These are phyloP conservation scores for Trichothecium sympodiale DNA, from an alignment of 2,329 filamentous ascomycete species.

Conservation along the genomic window DNA sequence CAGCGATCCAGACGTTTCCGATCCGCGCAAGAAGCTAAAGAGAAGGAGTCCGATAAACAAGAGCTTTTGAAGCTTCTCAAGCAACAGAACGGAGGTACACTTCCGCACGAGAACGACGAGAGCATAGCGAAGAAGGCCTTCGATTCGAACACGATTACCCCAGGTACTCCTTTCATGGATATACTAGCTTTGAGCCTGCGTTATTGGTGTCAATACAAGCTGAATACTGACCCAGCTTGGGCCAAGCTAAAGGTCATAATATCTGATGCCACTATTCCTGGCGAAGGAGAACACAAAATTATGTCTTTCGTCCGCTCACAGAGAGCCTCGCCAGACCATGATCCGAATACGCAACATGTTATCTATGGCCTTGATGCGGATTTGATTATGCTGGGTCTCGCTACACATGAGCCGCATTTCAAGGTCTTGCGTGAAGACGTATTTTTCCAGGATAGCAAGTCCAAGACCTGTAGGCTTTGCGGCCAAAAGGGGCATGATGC, in stretches of 20 bases:
- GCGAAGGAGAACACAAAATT: conserved; percentile 98
- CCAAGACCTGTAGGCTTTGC: conserved; percentile 75
- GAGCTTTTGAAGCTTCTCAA: conserved; percentile 78
- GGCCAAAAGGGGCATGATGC: conserved; percentile 88
- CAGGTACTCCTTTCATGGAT: conserved; percentile 98
- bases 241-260: conserved; percentile 95
- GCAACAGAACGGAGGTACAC: conserved; percentile 58
- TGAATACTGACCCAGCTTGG: conserved; percentile 95
- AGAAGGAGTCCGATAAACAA: conserved; percentile 85
- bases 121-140: conserved; percentile 76
- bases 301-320: conserved; percentile 98
- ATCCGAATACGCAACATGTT: conserved; percentile 94
- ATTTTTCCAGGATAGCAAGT: conserved; percentile 79
- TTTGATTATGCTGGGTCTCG: conserved; percentile 95
- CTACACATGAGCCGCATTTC: conserved; percentile 95
- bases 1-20: conserved; percentile 93
- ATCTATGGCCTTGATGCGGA: conserved; percentile 97
- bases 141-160: conserved; percentile 80
- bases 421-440: conserved; percentile 94
- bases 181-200: conserved; percentile 80
- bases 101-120: conserved; percentile 50
- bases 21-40: conserved; percentile 83
- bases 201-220: conserved; percentile 96
- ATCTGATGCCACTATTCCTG: conserved; percentile 93
- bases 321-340: conserved; percentile 77